Evolutionary conservation across 2,329 filamentous ascomycete genomes (phyloP).

Genomic region (Huntiella bhutanensis): DNA sequence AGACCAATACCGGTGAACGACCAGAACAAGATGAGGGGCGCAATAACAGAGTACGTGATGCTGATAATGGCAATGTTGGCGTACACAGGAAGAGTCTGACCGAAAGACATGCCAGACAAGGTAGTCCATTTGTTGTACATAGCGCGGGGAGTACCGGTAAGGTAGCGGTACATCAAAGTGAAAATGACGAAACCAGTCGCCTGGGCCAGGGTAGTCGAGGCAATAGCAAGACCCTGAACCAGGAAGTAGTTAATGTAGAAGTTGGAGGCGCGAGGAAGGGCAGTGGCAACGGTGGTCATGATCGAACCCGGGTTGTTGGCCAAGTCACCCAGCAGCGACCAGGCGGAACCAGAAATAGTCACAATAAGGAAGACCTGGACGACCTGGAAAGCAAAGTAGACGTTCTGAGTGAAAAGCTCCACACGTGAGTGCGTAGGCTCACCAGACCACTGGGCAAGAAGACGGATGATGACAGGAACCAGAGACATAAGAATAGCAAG

Average conservation of each 20-base stretch:
- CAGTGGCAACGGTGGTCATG: slow-evolving; percentile 46
- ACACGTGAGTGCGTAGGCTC: slow-evolving; percentile 62
- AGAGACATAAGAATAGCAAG: slow-evolving; percentile 73
- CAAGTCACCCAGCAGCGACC: slow-evolving; percentile 46
- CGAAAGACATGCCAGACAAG: slow-evolving; percentile 55
- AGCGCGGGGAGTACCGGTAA: slow-evolving; percentile 60
- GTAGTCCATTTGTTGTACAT: slow-evolving; percentile 56
- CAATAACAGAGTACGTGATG: slow-evolving; percentile 68
- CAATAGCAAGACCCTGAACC: slow-evolving; percentile 62
- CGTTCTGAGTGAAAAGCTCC: slow-evolving; percentile 78
- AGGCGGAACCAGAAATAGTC: slow-evolving; percentile 64
- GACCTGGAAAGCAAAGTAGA: slow-evolving; percentile 80
- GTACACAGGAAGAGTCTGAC: slow-evolving; percentile 55
- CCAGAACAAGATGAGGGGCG: slow-evolving; percentile 65
- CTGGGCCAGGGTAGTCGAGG: slow-evolving; percentile 54
- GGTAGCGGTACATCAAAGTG: slow-evolving; percentile 45
- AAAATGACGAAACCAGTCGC: slow-evolving; percentile 47
- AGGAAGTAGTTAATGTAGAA: slow-evolving; percentile 88
- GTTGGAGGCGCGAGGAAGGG: slow-evolving; percentile 70
- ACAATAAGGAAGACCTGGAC: slow-evolving; percentile 82
- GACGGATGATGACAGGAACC: slow-evolving; percentile 56
- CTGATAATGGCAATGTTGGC: slow-evolving; percentile 56
- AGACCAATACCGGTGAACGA: slow-evolving; percentile 56
- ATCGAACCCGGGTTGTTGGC: slow-evolving; percentile 40
- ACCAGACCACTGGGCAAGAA: slow-evolving; percentile 58